These are phyloP conservation scores for Anaeromyces robustus DNA, from an alignment of 192 early-diverging fungal genomes.

Conservation along the genomic window DNA sequence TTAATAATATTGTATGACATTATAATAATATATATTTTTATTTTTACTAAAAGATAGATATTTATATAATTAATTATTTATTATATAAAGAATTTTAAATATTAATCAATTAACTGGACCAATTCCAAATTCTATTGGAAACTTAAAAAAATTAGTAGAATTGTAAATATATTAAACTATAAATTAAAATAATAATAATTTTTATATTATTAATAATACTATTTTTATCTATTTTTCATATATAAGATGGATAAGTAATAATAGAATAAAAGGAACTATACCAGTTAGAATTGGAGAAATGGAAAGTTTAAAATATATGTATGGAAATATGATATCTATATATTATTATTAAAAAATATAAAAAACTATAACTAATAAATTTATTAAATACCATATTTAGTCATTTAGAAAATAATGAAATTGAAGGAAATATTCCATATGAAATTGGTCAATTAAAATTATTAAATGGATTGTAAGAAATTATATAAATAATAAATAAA, in stretches of 20 bases:
- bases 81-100: not conserved
- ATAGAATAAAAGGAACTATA: not conserved
- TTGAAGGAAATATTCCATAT: not conserved
- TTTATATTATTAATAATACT: too few species aligned
- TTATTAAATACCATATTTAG: not conserved
- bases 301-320: not conserved
- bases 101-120: not conserved
- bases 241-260: not conserved
- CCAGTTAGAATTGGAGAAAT: not conserved
- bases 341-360: too few species aligned
- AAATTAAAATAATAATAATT: too few species aligned
- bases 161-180: not conserved
- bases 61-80: too few species aligned
- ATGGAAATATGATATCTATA: not conserved
- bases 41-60: too few species aligned
- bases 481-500: too few species aligned
- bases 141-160: not conserved
- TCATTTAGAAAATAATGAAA: not conserved
- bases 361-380: too few species aligned
- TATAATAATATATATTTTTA: too few species aligned
- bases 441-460: not conserved
- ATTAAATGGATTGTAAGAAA: not conserved
- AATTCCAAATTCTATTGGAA: not conserved
- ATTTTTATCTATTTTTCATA: too few species aligned
- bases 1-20: not conserved